phyloP scores from a whole-genome alignment of 257 asterid species.

The Nicotiana otophora region DNA sequence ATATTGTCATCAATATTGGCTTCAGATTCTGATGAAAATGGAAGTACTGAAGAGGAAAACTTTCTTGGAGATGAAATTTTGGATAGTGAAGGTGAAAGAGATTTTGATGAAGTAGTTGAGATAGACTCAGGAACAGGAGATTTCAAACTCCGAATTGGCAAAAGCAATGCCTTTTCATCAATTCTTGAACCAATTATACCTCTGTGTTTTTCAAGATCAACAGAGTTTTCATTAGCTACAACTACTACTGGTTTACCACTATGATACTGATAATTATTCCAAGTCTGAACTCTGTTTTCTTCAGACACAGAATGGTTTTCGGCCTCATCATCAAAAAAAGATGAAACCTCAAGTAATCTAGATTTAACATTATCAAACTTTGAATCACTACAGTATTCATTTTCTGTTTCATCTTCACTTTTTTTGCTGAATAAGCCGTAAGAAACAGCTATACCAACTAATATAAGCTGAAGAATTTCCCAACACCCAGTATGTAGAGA shows the following conservation, averaged over 20 bases:
- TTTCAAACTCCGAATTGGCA: conserved; percentile 85
- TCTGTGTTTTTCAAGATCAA: conserved; percentile 8
- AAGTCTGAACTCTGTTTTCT: conserved; percentile 44
- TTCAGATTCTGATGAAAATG: conserved; percentile 30
- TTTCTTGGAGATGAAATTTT: conserved; percentile 14
- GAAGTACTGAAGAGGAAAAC: conserved; percentile 17
- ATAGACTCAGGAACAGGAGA: conserved; percentile 34
- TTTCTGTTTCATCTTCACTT: conserved; percentile 43
- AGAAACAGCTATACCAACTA: conserved; percentile 91
- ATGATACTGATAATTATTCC: conserved; percentile 54
- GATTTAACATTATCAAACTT: conserved; percentile 43
- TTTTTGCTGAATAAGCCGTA: conserved; percentile 81
- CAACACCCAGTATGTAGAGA: conserved; percentile 52
- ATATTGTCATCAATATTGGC: conserved; percentile 31
- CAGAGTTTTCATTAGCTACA: conserved; percentile 36
- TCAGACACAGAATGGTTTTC: conserved; percentile 22
- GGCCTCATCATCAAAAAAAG: conserved; percentile 75
- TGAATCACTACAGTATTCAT: neutral
- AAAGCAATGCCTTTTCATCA: conserved; percentile 61
- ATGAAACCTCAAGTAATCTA: conserved; percentile 65
- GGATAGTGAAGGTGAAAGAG: neutral
- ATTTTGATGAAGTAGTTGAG: conserved; percentile 23
- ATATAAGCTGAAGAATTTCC: conserved; percentile 86
- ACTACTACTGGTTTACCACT: conserved; percentile 55
- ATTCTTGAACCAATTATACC: conserved; percentile 18